phyloP scores from a whole-genome alignment of 1,139 yeast genomes.

The Pichia sp. region DNA sequence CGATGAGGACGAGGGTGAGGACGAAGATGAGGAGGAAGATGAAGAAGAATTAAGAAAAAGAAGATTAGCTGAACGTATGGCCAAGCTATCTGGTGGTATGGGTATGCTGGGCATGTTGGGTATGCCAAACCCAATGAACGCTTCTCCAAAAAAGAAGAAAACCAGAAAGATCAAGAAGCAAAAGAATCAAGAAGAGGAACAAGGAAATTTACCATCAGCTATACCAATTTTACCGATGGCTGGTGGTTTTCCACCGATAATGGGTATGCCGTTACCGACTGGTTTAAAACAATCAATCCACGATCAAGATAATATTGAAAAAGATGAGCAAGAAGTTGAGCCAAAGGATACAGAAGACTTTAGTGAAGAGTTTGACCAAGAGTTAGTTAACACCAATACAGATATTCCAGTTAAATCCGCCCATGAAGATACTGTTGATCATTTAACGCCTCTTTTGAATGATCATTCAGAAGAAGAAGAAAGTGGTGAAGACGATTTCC shows the following conservation, averaged over 20 bases:
- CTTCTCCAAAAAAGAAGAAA: constrained; percentile 25
- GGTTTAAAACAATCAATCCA: background rate
- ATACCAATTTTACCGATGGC: constrained; percentile 22
- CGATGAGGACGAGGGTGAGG: constrained; percentile 29
- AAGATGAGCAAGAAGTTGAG: background rate
- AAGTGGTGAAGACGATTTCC: background rate
- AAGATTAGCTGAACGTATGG: constrained; percentile 89
- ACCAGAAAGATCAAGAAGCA: constrained; percentile 24
- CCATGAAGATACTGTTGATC: background rate
- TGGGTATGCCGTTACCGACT: constrained; percentile 24
- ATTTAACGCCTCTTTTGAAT: background rate
- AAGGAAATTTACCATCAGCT: constrained; percentile 40
- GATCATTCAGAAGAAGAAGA: constrained; percentile 15
- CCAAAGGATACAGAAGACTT: background rate
- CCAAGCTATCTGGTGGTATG: constrained; percentile 87
- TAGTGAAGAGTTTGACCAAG: background rate
- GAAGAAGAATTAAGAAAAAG: constrained; percentile 76
- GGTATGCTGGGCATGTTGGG: constrained; percentile 84
- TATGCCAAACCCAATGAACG: constrained; percentile 42
- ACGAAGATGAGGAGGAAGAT: constrained; percentile 39
- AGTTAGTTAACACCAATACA: background rate
- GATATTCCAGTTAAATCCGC: background rate
- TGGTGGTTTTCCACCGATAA: constrained; percentile 16
- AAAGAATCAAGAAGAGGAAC: constrained; percentile 18
- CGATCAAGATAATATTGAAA: background rate